Evolutionary conservation across 305 asterid genomes (phyloP).

Genomic region (Fraxinus greggii): DNA sequence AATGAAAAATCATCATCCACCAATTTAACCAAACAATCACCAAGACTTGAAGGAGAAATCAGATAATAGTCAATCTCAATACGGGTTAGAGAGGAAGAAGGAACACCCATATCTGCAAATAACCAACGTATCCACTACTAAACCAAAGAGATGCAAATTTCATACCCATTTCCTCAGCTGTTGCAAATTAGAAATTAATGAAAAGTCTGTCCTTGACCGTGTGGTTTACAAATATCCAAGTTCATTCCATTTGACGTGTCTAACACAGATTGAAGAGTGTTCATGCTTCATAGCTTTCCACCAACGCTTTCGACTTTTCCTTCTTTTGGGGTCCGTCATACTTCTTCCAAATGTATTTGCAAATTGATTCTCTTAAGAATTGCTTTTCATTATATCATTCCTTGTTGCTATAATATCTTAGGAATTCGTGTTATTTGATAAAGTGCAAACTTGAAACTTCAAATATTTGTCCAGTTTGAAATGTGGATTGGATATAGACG

Average conservation of each 20-base stretch:
- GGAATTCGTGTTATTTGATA: not conserved
- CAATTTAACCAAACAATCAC: too few species aligned
- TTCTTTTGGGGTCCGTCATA: not conserved
- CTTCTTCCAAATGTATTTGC: not conserved
- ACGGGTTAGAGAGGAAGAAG: too few species aligned
- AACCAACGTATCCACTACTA: too few species aligned
- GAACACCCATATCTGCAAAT: too few species aligned
- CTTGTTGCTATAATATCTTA: not conserved
- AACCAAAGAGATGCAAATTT: too few species aligned
- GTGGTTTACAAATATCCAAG: not conserved
- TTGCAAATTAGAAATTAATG: not conserved
- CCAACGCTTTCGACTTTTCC: not conserved
- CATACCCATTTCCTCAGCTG: not conserved
- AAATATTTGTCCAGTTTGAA: not conserved
- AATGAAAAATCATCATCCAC: too few species aligned
- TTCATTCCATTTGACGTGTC: not conserved
- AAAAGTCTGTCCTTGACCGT: not conserved
- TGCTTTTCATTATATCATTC: not conserved
- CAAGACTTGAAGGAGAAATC: too few species aligned
- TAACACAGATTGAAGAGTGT: not conserved
- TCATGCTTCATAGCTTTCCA: not conserved
- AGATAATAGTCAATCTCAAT: too few species aligned
- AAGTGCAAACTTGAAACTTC: not conserved
- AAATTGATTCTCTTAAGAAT: not conserved
- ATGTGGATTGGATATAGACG: not conserved